Conservation (phyloP, 179 eudicot genomes). For the Gypsophila paniculata region DNA sequence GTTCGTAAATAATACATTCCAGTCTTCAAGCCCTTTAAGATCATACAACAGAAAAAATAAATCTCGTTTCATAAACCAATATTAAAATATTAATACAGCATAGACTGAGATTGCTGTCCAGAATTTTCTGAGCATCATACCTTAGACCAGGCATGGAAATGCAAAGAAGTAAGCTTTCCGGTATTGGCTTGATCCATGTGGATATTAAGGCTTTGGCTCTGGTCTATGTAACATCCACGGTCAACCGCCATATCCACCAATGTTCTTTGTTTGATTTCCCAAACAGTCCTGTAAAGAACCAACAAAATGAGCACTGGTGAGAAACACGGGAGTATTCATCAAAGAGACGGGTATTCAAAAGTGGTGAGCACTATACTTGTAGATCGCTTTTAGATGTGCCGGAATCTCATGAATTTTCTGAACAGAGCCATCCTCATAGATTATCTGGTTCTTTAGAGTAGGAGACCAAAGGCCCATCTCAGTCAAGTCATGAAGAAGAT, state of each 20-base stretch:
- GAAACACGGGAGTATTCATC: neutral
- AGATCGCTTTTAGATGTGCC: conserved; percentile 52
- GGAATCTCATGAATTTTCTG: conserved; percentile 67
- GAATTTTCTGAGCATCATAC: conserved; percentile 26
- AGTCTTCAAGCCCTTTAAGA: conserved; percentile 69
- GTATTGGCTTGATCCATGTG: conserved; percentile 87
- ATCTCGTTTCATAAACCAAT: neutral
- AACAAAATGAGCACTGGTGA: neutral
- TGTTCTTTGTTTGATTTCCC: conserved; percentile 83
- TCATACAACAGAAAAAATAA: neutral
- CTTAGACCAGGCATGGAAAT: conserved; percentile 81
- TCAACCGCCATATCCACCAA: conserved; percentile 91
- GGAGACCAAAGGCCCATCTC: conserved; percentile 93
- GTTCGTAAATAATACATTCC: conserved; percentile 87
- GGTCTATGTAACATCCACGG: conserved; percentile 83
- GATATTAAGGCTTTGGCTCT: conserved; percentile 87
- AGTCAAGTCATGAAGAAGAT: conserved; percentile 80
- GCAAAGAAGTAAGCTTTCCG: conserved; percentile 80
- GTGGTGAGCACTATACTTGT: conserved; percentile 46
- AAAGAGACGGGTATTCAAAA: neutral
- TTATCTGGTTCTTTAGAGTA: conserved; percentile 64
- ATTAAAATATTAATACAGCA: neutral
- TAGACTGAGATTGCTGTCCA: neutral
- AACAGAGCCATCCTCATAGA: conserved; percentile 73
- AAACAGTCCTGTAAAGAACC: conserved; percentile 58